Conservation (phyloP, 2,329 filamentous ascomycete species). For the Colletotrichum echinochloae region DNA sequence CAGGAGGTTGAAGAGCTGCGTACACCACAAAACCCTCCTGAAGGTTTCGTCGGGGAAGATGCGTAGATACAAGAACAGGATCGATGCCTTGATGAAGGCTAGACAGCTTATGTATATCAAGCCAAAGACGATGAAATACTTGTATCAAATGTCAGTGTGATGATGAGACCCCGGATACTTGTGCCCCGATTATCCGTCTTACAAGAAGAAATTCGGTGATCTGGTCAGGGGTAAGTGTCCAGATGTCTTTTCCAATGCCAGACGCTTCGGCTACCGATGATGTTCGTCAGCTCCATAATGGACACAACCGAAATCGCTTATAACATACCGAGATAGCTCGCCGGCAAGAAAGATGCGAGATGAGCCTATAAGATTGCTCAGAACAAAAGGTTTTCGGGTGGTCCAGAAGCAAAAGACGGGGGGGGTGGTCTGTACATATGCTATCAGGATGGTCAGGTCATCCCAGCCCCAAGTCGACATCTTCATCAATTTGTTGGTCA, state of each 20-base stretch:
- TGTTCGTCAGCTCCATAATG: background rate
- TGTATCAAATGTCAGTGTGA: conserved; percentile 44
- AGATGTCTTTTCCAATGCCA: conserved; percentile 42
- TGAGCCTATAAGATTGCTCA: background rate
- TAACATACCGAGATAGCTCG: conserved; percentile 7
- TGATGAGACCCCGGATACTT: background rate
- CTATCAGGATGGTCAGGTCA: conserved; percentile 26
- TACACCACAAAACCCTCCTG: conserved; percentile 43
- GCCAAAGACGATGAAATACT: conserved; percentile 51
- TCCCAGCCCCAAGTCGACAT: conserved; percentile 34
- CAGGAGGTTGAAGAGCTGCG: conserved; percentile 30
- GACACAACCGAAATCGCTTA: background rate
- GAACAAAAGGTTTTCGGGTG: background rate
- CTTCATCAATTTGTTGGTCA: conserved; percentile 33
- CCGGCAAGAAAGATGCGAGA: conserved; percentile 13
- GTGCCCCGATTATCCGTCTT: conserved; percentile 31
- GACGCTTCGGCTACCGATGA: conserved; percentile 1
- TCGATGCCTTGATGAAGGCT: conserved; percentile 50
- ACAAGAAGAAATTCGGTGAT: conserved; percentile 30
- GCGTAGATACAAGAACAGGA: conserved; percentile 53
- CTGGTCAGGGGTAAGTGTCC: conserved; percentile 47
- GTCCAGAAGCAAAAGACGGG: too few relatives aligned
- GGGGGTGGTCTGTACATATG: conserved; percentile 27
- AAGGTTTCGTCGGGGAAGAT: conserved; percentile 50
- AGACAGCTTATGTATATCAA: conserved; percentile 50